Conservation (phyloP, 345 rosid genomes). For the Eucalyptus sp. region DNA sequence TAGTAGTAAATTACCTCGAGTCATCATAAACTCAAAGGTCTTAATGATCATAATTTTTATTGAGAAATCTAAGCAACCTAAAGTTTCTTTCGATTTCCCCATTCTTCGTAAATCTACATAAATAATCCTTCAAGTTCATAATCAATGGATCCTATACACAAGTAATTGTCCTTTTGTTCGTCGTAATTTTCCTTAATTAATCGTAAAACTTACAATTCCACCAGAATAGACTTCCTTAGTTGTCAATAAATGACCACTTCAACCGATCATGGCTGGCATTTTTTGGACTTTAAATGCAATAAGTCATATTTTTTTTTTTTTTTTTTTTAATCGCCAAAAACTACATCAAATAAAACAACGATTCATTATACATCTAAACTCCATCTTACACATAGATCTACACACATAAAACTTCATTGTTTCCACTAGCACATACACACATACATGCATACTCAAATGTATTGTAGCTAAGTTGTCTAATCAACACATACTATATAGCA, state of each 20-base stretch:
- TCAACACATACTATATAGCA: neutral
- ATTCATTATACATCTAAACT: neutral
- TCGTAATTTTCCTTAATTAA: neutral
- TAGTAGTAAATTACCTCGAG: neutral
- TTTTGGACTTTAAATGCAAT: neutral
- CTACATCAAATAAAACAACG: neutral
- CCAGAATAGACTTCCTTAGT: neutral
- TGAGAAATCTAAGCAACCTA: neutral
- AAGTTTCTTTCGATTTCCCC: neutral
- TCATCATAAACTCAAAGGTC: neutral
- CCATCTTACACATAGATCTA: neutral
- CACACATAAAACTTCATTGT: neutral
- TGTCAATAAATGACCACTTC: neutral
- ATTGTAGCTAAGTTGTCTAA: neutral
- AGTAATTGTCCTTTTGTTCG: neutral
- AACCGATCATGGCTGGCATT: neutral
- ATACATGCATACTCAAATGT: neutral
- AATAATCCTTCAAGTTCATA: neutral
- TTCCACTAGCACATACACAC: neutral
- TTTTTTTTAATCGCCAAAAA: neutral
- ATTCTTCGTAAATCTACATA: neutral
- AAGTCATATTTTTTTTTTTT: accelerated
- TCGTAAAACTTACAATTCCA: neutral
- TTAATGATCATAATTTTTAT: neutral
- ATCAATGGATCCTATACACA: neutral